phyloP scores from a whole-genome alignment of 495 filamentous ascomycete species.

The Lophiostoma macrostomum region DNA sequence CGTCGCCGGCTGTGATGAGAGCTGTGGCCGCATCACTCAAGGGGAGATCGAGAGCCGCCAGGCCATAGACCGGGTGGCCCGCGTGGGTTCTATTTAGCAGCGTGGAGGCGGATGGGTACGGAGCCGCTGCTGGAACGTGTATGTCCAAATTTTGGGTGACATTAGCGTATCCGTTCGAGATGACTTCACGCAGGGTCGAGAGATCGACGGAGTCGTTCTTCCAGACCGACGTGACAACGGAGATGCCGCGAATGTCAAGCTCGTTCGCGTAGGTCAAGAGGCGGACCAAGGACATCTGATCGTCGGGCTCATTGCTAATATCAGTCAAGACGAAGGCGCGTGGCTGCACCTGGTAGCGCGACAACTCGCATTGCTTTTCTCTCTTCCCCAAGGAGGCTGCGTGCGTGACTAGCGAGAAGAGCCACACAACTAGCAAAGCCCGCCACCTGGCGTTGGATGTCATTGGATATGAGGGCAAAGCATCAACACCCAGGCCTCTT shows the following conservation, averaged over 20 bases:
- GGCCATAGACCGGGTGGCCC: constrained; percentile 4
- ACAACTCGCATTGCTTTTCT: constrained; percentile 1
- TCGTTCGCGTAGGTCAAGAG: constrained; percentile 6
- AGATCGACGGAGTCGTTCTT: neutral
- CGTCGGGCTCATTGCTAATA: constrained; percentile 14
- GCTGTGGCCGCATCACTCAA: neutral
- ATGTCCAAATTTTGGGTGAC: neutral
- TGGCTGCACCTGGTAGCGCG: neutral
- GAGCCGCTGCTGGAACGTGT: neutral
- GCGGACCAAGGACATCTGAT: constrained; percentile 8
- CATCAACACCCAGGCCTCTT: too few relatives aligned
- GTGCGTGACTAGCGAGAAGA: too few relatives aligned
- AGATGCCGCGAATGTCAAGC: neutral
- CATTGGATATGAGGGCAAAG: too few relatives aligned
- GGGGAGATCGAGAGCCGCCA: neutral
- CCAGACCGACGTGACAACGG: constrained; percentile 5
- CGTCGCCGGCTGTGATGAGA: neutral
- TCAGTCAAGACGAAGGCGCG: constrained; percentile 12
- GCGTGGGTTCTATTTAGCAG: neutral
- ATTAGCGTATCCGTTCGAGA: neutral
- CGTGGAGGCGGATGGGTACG: neutral
- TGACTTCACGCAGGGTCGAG: neutral
- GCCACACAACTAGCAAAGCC: too few relatives aligned
- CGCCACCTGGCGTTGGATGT: too few relatives aligned
- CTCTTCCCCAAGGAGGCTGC: too few relatives aligned